Conservation (phyloP, 1,284 basidiomycete genomes). For the Sporisorium scitamineum region DNA sequence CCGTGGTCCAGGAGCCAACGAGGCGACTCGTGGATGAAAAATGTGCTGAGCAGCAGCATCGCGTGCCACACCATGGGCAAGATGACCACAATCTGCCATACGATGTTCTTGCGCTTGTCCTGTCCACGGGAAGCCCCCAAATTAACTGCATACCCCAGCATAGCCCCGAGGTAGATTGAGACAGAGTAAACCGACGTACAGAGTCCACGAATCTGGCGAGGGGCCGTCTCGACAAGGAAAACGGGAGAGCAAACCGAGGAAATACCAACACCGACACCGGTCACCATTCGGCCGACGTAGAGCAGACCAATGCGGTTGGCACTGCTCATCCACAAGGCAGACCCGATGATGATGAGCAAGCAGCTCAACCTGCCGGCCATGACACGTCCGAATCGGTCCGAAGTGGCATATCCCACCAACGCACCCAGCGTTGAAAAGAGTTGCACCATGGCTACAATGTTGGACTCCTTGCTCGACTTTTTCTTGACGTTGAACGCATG, state of each 20-base stretch:
- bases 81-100: constrained; percentile 31
- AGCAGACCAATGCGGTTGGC: constrained; percentile 17
- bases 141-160: constrained; percentile 31
- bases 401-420: constrained; percentile 21
- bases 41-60: constrained; percentile 70
- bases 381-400: constrained; percentile 27
- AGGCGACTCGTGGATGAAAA: constrained; percentile 78
- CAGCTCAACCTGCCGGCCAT: constrained; percentile 23
- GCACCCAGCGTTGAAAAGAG: constrained; percentile 34
- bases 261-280: constrained; percentile 32
- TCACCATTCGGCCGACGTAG: constrained; percentile 23
- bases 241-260: constrained; percentile 26
- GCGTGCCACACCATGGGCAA: constrained; percentile 23
- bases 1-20: constrained; percentile 83
- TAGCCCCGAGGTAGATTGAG: constrained; percentile 30
- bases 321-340: constrained; percentile 28
- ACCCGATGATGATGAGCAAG: constrained; percentile 26
- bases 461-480: constrained; percentile 38
- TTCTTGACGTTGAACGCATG: constrained; percentile 31
- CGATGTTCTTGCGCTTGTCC: constrained; percentile 10
- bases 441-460: constrained; percentile 40
- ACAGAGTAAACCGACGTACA: constrained; percentile 35
- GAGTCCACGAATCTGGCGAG: constrained; percentile 38
- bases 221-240: constrained; percentile 34
- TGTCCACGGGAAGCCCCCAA: constrained; percentile 16